Percentiles rank a stretch among this genome's conserved stretches.
These are phyloP conservation scores for Colletotrichum chlorophyti DNA, from an alignment of 2,329 filamentous ascomycete genomes.

Conservation along the genomic window DNA sequence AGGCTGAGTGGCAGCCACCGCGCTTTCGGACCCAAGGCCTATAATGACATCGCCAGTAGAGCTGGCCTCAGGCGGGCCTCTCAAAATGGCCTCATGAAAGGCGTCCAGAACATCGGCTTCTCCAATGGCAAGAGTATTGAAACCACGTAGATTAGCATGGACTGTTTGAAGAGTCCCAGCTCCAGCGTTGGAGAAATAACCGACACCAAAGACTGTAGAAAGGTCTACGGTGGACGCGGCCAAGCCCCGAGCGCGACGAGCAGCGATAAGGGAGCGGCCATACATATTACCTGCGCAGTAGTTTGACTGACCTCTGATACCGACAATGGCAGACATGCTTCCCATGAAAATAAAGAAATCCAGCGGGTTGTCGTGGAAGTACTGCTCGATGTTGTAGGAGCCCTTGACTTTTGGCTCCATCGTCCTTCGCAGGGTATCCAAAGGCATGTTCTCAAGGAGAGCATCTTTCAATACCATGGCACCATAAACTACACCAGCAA, in stretches of 20 bases:
- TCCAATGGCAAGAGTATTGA: neutral
- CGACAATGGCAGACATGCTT: slow-evolving; percentile 35
- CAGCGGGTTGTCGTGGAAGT: slow-evolving; percentile 35
- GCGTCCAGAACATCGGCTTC: neutral
- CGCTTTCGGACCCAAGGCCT: neutral
- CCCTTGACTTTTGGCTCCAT: slow-evolving; percentile 44
- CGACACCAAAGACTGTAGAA: slow-evolving; percentile 46
- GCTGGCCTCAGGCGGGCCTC: neutral
- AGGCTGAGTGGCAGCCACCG: neutral
- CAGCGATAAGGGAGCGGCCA: slow-evolving; percentile 43
- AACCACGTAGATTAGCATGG: neutral
- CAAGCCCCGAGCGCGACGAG: slow-evolving; percentile 43
- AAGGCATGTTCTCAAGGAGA: slow-evolving; percentile 37
- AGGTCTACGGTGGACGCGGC: slow-evolving; percentile 46
- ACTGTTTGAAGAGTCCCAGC: neutral
- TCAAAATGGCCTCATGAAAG: slow-evolving; percentile 10
- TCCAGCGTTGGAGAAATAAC: slow-evolving; percentile 40
- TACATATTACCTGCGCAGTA: slow-evolving; percentile 54
- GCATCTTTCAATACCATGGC: slow-evolving; percentile 52
- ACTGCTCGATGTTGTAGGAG: slow-evolving; percentile 35
- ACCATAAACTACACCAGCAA: slow-evolving; percentile 49
- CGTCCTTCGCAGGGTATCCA: slow-evolving; percentile 38
- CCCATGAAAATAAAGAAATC: slow-evolving; percentile 47
- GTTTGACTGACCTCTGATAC: slow-evolving; percentile 47
- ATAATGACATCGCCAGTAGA: slow-evolving; percentile 1